Base-by-base conservation (phyloP, 2,329 filamentous ascomycete genomes). In the Colletotrichum ledebouriae region DNA sequence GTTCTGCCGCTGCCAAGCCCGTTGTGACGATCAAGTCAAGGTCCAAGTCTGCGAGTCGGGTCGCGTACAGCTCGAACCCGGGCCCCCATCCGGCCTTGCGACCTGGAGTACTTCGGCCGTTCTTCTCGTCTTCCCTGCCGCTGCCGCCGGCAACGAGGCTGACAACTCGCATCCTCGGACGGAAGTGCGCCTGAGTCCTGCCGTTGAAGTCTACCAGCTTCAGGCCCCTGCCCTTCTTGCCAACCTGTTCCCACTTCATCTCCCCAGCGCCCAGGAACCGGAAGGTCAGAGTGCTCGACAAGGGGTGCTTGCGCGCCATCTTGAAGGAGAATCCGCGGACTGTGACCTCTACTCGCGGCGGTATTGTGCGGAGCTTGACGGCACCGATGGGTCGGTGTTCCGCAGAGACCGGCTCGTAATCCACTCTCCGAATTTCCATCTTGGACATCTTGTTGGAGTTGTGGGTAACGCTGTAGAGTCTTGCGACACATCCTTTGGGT, bases 121-220 rank as follows among this genome's bases (percentile, higher is more conserved):
- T 34, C 11, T 59, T 47, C 22, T 59, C 41, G 1, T 34, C 47
- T 42, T 33, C 33, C 41, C 12, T 47, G 12, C 41, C 59, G 12
- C 41, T 53, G 6, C 29, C 59, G 22, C 15, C 60, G 10, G 20
- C 39, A 44, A 15, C 46, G 22, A 20, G 33, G 58, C 29, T 12
- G 52, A 22, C 13, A n/a, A 52, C 10, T 33, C 57, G 61, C 49
- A 66, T 53, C 2, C 42, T 49, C 22, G 66, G 61, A 39, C 63
- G 67, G 37, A 69, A 69, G 46, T 53, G 33, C 20, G 57, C 63
- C 33, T 47, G 52, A 3, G 17, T 55, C 13, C 58, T 57, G n/a
- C 67, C 63, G 33, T 69, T 67, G 33, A 67, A 61, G 63, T 71
- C 70, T 20, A 63, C 20, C n/a, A 71, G 67, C 47, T 12, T 60